phyloP scores from a whole-genome alignment of 2,329 filamentous ascomycete species.

The Pseudomassariella vexata region DNA sequence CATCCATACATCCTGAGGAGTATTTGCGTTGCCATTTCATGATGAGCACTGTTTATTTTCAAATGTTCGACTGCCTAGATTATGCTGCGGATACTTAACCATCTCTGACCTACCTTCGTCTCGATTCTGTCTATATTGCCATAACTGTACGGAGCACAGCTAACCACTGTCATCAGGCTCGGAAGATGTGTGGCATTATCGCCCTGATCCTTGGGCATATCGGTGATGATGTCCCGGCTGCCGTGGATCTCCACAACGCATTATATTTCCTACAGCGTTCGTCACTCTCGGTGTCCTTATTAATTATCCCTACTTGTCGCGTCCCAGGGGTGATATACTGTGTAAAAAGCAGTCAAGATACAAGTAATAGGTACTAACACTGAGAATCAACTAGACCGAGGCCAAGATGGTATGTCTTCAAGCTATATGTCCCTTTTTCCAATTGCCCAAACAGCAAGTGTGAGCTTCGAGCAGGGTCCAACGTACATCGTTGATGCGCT shows the following conservation, averaged over 20 bases:
- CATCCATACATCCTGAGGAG: too few relatives aligned
- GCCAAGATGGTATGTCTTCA: too few relatives aligned
- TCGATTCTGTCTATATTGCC: neutral
- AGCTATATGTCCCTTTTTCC: too few relatives aligned
- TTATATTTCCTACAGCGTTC: constrained; percentile 50
- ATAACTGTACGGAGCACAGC: too few relatives aligned
- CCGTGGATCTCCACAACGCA: constrained; percentile 50
- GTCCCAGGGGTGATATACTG: constrained; percentile 44
- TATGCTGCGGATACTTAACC: constrained; percentile 6
- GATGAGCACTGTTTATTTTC: constrained; percentile 7
- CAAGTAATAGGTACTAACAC: too few relatives aligned
- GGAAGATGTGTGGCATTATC: constrained; percentile 45
- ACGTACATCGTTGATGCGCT: too few relatives aligned
- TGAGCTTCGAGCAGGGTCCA: too few relatives aligned
- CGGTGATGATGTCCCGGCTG: constrained; percentile 24
- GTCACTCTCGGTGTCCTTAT: neutral
- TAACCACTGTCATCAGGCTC: neutral
- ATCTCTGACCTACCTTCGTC: constrained; percentile 4
- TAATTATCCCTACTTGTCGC: constrained; percentile 43
- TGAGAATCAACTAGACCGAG: neutral
- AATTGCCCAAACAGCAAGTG: too few relatives aligned
- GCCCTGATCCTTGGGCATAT: constrained; percentile 47
- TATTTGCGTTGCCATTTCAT: constrained; percentile 2
- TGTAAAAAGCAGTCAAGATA: too few relatives aligned
- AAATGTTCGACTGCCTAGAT: constrained; percentile 10